Evolutionary conservation across 371 early-diverging fungal genomes (phyloP), one percentile per base, ranked within the genome.

Genomic region (Mucor velutinosus): DNA sequence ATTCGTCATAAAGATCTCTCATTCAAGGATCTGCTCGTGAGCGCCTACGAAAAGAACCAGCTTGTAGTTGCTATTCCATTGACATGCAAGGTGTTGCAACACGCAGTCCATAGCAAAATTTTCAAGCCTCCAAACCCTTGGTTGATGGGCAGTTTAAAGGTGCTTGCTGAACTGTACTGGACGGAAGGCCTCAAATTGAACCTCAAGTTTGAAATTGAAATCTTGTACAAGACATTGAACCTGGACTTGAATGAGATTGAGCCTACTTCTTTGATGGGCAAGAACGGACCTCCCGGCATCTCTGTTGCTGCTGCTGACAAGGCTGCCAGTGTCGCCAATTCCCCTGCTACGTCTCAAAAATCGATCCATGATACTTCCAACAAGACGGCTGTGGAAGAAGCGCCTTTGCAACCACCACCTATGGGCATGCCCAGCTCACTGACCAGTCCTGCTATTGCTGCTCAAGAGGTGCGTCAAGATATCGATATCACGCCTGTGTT

Each of bases 111-210:
- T 53, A 93, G 94, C 76, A 91, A 87, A 60, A 91, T 96, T 8
- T 99, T 98, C 79, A 89, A 88, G 60, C 95, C 97, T 14, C 97
- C 97, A 7, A 98, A 97, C 76, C 98, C 99, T 17, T 99, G 98
- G 98, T 73, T 98, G 51, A 96, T 98, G 92, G 90, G 93, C 32
- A 93, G 94, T 64, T 86, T 99, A 80, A 89, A 89, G 57, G 82
- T 98, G 3, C 79, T 99, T 32, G 90, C 93, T 11, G 99, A 98
- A 76, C 79, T 99, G 10, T 98, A 97, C 73, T 92, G 93, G 73
- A 91, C 86, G 59, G 97, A 96, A 0, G 95, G 95, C 35, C 79
- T 98, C 60, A 96, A 95, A 72, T 81, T 97, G 64, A 96, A 94
- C 59, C 86, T 97, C 39, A 95, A 96, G 73, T 97, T 99, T 80